Conservation (phyloP, 495 filamentous ascomycete species). For the Lophiostoma macrostomum region DNA sequence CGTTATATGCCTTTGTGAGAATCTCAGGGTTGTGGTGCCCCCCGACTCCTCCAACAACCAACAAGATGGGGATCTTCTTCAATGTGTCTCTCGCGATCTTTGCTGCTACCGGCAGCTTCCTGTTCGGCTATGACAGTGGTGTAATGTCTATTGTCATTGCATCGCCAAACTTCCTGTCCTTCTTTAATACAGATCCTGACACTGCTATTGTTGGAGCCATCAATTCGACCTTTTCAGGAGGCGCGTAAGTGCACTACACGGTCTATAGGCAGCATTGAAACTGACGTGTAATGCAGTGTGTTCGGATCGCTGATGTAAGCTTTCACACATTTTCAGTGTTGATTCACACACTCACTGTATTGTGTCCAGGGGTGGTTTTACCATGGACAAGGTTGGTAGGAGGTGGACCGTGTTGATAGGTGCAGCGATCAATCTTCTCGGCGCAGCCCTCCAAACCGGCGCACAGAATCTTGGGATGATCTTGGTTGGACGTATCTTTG, state of each 20-base stretch:
- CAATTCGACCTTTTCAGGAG: constrained; percentile 35
- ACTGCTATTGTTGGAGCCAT: constrained; percentile 34
- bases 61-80: constrained; percentile 26
- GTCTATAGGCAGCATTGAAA: constrained; percentile 27
- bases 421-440: constrained; percentile 39
- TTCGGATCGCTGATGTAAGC: constrained; percentile 50
- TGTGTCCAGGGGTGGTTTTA: constrained; percentile 52
- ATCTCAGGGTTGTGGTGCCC: no score
- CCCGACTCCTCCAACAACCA: neutral
- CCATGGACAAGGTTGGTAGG: constrained; percentile 50
- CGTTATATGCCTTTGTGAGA: no score
- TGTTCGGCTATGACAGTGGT: constrained; percentile 44
- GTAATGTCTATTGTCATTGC: constrained; percentile 41
- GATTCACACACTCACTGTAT: neutral
- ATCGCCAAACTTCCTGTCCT: constrained; percentile 42
- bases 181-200: constrained; percentile 29
- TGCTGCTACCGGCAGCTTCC: constrained; percentile 40
- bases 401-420: constrained; percentile 47
- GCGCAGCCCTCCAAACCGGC: constrained; percentile 40
- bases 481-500: constrained; percentile 59
- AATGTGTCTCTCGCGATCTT: constrained; percentile 36
- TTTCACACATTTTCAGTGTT: neutral
- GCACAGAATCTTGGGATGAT: constrained; percentile 50
- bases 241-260: constrained; percentile 46
- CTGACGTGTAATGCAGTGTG: no score